Base-by-base conservation (phyloP, 768 basidiomycete species). In the Amanita exitialis region DNA sequence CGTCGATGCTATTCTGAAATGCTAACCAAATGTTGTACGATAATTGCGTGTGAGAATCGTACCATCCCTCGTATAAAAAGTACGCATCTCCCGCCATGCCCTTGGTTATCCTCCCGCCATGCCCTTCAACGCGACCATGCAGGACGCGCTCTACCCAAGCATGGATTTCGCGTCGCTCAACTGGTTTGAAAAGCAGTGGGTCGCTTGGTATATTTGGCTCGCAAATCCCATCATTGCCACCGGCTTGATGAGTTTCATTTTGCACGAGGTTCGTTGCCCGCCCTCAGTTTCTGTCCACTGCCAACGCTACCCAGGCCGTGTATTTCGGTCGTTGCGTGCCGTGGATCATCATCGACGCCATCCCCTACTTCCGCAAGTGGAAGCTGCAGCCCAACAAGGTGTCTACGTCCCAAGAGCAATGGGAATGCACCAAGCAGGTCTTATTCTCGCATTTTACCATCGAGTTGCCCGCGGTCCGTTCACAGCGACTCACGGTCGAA, bases 261-360 rank as follows among this genome's bases (percentile, higher is more conserved):
- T 98, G 56, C 96, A 99, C 66, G 96, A 99, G 76, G 92, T 95
- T 47, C 49, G 87, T 64, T 28, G 2, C 2, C 16, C 21, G 21
- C 35, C 15, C 12, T 34, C 10, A 43, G 38, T 8, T 52, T 49
- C 13, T 9, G 9, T 25, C 6, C 23, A 7, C 21, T 10, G 43
- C 23, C 10, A 51, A 18, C 43, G 27, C 21, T 28, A 41, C 10
- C 23, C 54, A 96, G 94, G 67, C 92, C 61, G 90, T 97, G 7
- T 99, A 99, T 71, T 99, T 99, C 62, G 96, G 95, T 35, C 87
- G 96, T 20, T 84, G 85, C 56, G 66, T 98, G 15, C 96, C 94
- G 0, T 96, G 92, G 90, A 86, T 97, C 58, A 87, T 96, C 67
- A 84, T 97, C 64, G 96, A 99, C 67, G 72, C 82, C 2, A 90